phyloP scores from a whole-genome alignment of 805 yeast species.

The Sugiyamaella boreocaroliniensis region DNA sequence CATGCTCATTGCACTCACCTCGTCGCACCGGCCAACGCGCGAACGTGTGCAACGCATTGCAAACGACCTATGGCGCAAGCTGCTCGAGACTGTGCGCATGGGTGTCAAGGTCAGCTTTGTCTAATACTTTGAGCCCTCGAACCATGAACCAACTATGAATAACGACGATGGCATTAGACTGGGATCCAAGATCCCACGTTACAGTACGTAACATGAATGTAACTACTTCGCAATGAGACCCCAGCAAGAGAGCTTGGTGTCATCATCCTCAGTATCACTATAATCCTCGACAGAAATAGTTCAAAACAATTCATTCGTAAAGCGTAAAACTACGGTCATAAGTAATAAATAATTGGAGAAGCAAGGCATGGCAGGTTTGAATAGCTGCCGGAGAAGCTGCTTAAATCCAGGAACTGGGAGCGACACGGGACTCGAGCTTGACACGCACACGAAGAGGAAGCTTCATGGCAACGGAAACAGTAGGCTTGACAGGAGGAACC shows the following conservation, averaged over 20 bases:
- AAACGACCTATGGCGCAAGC: slow-evolving; percentile 11
- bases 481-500: background rate
- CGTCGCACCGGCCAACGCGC: slow-evolving; percentile 8
- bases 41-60: slow-evolving; percentile 5
- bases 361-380: background rate
- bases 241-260: no score
- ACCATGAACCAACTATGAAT: background rate
- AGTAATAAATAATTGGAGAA: background rate
- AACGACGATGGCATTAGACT: background rate
- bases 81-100: slow-evolving; percentile 17
- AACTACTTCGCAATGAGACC: no score
- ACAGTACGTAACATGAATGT: no score
- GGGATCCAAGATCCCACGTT: no score
- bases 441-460: slow-evolving; percentile 8
- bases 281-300: background rate
- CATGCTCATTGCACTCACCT: slow-evolving; percentile 11
- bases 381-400: no score
- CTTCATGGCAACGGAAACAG: background rate
- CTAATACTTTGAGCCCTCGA: slow-evolving; percentile 1
- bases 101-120: slow-evolving; percentile 23
- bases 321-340: background rate
- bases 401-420: background rate
- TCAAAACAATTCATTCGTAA: background rate
- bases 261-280: no score
- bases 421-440: slow-evolving; percentile 1